Evolutionary conservation across 1,284 basidiomycete species (phyloP).

Genomic region (Rhizoctonia solani): DNA sequence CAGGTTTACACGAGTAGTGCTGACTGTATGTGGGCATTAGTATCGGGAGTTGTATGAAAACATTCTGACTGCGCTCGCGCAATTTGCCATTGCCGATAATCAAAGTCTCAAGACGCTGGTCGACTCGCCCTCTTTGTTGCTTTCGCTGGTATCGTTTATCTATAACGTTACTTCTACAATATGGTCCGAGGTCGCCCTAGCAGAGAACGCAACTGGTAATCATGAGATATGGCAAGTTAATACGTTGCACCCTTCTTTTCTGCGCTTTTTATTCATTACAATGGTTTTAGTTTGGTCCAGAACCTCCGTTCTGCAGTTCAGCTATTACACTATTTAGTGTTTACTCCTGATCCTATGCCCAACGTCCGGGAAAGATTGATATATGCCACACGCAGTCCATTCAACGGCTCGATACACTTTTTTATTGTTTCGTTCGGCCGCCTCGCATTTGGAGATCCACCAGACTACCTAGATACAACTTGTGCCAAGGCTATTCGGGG

Average conservation of each 20-base stretch:
- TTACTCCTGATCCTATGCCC: slow-evolving; percentile 49
- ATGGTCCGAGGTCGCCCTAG: slow-evolving; percentile 64
- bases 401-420: slow-evolving; percentile 72
- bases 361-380: slow-evolving; percentile 62
- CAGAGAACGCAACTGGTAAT: slow-evolving; percentile 40
- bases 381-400: slow-evolving; percentile 55
- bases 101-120: slow-evolving; percentile 57
- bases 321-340: slow-evolving; percentile 64
- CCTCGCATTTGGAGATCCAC: slow-evolving; percentile 70
- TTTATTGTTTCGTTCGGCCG: slow-evolving; percentile 77
- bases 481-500: slow-evolving; percentile 4
- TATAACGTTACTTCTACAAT: slow-evolving; percentile 57
- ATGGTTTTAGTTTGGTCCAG: slow-evolving; percentile 57
- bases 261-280: slow-evolving; percentile 29
- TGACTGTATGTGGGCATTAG: background rate
- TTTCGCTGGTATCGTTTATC: slow-evolving; percentile 62
- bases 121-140: slow-evolving; percentile 59
- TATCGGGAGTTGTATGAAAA: slow-evolving; percentile 11
- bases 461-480: slow-evolving; percentile 56
- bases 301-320: slow-evolving; percentile 57
- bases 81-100: slow-evolving; percentile 57
- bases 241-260: background rate
- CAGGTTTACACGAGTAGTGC: background rate
- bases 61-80: slow-evolving; percentile 41
- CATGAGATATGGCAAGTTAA: slow-evolving; percentile 47